Evolutionary conservation across 192 early-diverging fungal species (phyloP).

Genomic region (Podochytrium sp.): DNA sequence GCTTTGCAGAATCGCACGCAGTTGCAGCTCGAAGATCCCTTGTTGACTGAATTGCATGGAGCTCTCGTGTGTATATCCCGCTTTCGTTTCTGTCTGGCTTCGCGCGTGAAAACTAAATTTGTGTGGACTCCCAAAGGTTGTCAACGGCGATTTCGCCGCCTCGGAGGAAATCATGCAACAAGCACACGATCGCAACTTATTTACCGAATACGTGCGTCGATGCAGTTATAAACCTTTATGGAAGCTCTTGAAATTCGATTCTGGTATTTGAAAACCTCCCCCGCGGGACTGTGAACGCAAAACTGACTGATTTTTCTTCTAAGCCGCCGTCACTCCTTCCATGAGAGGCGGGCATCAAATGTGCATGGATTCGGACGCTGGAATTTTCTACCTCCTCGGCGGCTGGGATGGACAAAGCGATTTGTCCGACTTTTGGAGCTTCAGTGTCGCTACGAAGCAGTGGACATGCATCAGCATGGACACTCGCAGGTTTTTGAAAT

Average conservation of each 20-base stretch:
- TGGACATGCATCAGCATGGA: conserved; percentile 83
- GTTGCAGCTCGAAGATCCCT: conserved; percentile 76
- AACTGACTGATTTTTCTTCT: conserved; percentile 3
- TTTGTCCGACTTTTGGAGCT: conserved; percentile 90
- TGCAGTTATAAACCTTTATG: conserved; percentile 76
- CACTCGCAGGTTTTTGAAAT: conserved; percentile 61
- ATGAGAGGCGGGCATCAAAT: conserved; percentile 96
- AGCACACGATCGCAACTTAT: conserved; percentile 67
- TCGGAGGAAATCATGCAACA: conserved; percentile 74
- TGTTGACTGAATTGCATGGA: conserved; percentile 76
- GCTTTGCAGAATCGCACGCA: conserved; percentile 66
- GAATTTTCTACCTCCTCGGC: conserved; percentile 84
- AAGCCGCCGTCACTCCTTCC: conserved; percentile 33
- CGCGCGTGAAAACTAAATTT: neutral
- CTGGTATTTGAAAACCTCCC: conserved; percentile 36
- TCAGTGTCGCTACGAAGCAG: conserved; percentile 54
- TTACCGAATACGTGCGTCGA: conserved; percentile 70
- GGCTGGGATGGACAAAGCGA: conserved; percentile 93
- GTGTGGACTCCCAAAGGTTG: conserved; percentile 34
- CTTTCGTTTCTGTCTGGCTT: neutral
- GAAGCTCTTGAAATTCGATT: conserved; percentile 51
- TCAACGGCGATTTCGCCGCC: conserved; percentile 71
- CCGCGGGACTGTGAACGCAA: neutral
- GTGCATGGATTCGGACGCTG: conserved; percentile 80
- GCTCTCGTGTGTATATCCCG: conserved; percentile 34